phyloP scores from a whole-genome alignment of 192 early-diverging fungal genomes.

The Dissophora globulifera region DNA sequence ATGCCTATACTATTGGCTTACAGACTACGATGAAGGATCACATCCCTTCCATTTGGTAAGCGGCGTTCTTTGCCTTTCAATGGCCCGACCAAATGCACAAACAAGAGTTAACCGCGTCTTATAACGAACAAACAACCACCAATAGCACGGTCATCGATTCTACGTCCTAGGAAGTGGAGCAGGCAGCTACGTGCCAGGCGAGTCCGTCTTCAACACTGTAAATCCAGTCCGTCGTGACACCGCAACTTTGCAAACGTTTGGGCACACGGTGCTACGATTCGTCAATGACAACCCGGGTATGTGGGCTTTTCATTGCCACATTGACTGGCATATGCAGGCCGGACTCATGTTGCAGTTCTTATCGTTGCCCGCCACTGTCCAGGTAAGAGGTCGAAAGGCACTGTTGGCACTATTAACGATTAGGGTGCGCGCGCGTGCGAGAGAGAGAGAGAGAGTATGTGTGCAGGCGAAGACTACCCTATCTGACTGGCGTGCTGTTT shows the following conservation, averaged over 20 bases:
- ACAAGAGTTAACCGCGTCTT: no score
- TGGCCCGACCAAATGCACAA: no score
- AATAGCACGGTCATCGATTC: conserved; percentile 55
- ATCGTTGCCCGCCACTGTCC: not conserved
- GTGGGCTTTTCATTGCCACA: conserved; percentile 57
- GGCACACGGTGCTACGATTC: conserved; percentile 22
- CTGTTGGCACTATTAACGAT: not conserved
- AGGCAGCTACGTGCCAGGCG: conserved; percentile 6
- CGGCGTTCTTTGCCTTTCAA: not conserved
- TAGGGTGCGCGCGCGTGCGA: not conserved
- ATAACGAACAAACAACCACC: no score
- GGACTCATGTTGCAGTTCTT: conserved; percentile 38
- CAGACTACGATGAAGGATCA: conserved; percentile 21
- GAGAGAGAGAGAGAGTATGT: no score
- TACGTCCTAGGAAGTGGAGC: conserved; percentile 33
- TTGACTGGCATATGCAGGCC: conserved; percentile 54
- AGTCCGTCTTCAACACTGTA: conserved; percentile 4
- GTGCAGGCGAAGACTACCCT: not conserved
- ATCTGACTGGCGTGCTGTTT: not conserved
- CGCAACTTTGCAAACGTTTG: conserved; percentile 5
- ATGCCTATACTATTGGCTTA: no score
- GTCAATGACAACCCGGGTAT: conserved; percentile 49
- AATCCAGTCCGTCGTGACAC: conserved; percentile 48
- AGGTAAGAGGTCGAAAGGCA: not conserved
- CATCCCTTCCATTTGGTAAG: conserved; percentile 53